phyloP scores from a whole-genome alignment of 1,139 yeast species.

The Geotrichum candidum region DNA sequence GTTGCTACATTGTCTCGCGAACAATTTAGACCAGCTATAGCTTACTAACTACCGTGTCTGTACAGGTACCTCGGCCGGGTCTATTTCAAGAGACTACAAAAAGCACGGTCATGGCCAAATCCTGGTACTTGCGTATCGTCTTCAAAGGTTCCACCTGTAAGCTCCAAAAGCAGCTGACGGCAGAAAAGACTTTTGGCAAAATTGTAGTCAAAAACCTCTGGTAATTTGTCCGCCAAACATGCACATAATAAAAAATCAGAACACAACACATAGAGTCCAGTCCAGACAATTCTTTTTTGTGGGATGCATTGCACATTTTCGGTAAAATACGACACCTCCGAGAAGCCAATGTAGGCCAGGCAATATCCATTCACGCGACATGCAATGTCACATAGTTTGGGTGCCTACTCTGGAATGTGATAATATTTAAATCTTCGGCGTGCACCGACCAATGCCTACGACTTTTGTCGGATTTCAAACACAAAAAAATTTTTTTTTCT shows the following conservation, averaged over 20 bases:
- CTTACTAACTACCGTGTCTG: no score
- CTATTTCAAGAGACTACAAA: no score
- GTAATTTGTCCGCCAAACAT: not conserved
- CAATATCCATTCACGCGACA: not conserved
- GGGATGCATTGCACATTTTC: not conserved
- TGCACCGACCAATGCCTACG: not conserved
- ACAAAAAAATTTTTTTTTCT: not conserved
- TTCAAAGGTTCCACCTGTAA: no score
- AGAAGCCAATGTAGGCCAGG: not conserved
- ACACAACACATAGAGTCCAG: not conserved
- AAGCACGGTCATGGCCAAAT: no score
- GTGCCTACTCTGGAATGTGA: no score
- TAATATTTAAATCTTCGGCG: not conserved
- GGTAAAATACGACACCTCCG: not conserved
- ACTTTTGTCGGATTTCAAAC: not conserved
- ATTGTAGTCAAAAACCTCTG: not conserved
- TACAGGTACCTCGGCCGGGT: no score
- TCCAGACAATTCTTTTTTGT: not conserved
- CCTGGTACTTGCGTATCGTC: no score
- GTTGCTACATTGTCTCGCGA: no score
- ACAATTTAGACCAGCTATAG: no score
- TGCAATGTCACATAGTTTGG: not conserved
- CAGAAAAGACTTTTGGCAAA: no score
- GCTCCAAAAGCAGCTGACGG: no score
- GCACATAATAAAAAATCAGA: not conserved